phyloP scores from a whole-genome alignment of 768 basidiomycete species.

The Gymnopilus dilepis region DNA sequence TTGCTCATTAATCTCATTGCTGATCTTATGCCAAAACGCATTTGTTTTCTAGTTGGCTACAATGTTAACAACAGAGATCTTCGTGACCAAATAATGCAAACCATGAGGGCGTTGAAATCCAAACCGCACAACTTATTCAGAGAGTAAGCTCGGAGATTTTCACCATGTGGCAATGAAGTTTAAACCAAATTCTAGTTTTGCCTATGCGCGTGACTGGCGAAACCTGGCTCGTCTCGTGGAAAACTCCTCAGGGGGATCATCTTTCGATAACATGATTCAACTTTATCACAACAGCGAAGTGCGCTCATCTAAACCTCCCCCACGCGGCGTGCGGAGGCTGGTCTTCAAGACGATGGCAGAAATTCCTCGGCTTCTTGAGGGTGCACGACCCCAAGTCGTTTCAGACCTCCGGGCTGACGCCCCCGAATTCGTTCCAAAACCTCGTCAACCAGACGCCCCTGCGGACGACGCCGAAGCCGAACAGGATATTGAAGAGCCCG shows the following conservation, averaged over 20 bases:
- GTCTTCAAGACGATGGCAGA: constrained; percentile 25
- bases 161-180: background rate
- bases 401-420: constrained; percentile 25
- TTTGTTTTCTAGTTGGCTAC: constrained; percentile 34
- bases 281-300: constrained; percentile 21
- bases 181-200: constrained; percentile 18
- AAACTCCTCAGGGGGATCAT: constrained; percentile 15
- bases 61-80: constrained; percentile 28
- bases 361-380: constrained; percentile 19
- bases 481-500: constrained; percentile 26
- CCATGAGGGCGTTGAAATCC: constrained; percentile 20
- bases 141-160: constrained; percentile 12
- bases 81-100: constrained; percentile 17
- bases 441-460: constrained; percentile 2
- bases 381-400: constrained; percentile 1
- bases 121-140: constrained; percentile 16
- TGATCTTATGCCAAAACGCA: background rate
- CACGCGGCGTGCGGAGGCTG: constrained; percentile 20
- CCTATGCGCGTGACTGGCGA: constrained; percentile 17
- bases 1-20: constrained; percentile 12
- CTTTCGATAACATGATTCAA: constrained; percentile 30
- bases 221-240: constrained; percentile 15
- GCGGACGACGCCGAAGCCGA: constrained; percentile 14
- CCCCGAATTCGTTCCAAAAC: constrained; percentile 25
- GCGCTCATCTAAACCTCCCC: constrained; percentile 4